Percentiles rank a stretch among this genome's conserved stretches.
phyloP scores from a whole-genome alignment of 257 asterid species.

The Cynanchum wilfordii region DNA sequence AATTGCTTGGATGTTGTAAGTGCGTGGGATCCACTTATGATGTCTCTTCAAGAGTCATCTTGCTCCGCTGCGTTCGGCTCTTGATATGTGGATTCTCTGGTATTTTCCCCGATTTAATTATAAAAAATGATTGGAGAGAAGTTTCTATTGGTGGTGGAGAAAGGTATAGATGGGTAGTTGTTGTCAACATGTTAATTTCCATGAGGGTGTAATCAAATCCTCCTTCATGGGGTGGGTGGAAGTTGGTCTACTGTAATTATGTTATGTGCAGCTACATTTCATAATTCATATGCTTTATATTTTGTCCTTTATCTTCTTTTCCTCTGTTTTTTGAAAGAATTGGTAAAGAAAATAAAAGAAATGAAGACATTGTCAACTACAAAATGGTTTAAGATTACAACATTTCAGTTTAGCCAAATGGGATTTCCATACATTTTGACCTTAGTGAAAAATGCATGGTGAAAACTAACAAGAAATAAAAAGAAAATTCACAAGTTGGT shows the following conservation, averaged over 20 bases:
- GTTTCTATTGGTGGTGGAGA: neutral
- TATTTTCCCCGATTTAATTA: no score
- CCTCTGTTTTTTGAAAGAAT: neutral
- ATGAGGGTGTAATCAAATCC: neutral
- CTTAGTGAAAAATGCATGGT: neutral
- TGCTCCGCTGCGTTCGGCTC: no score
- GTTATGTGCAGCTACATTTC: slow-evolving; percentile 8
- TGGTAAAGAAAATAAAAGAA: neutral
- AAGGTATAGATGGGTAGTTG: slow-evolving; percentile 7
- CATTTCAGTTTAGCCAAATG: neutral
- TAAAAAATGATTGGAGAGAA: no score
- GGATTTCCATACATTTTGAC: neutral
- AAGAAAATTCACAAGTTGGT: slow-evolving; percentile 3
- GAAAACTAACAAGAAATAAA: neutral
- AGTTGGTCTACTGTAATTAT: slow-evolving; percentile 19
- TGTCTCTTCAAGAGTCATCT: no score
- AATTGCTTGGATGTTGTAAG: no score
- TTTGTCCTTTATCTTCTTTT: neutral
- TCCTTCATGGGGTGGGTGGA: slow-evolving; percentile 19
- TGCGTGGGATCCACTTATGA: no score
- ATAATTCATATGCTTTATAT: neutral
- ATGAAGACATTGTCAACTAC: no score
- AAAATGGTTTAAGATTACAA: no score
- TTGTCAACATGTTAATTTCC: neutral
- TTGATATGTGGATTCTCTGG: no score